Conservation (phyloP, 176 grass and related monocot species). For the Musa troglodytarum region DNA sequence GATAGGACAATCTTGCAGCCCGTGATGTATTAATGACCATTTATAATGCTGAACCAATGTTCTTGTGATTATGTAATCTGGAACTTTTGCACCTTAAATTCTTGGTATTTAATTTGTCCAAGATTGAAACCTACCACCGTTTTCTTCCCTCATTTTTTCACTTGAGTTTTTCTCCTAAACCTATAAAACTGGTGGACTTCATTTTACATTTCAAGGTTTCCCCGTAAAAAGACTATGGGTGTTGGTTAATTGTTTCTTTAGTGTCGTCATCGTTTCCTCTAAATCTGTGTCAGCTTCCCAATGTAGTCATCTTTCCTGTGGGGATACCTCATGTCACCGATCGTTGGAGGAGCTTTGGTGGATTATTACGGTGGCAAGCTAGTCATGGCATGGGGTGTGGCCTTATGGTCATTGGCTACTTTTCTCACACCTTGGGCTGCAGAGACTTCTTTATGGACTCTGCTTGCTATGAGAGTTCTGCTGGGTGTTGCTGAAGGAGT, state of each 20-base stretch:
- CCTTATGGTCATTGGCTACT: slow-evolving; percentile 90
- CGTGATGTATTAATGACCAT: too few species aligned
- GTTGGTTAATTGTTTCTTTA: neutral
- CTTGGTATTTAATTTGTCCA: too few species aligned
- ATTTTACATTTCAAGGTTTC: neutral
- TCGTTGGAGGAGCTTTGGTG: slow-evolving; percentile 82
- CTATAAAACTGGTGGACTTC: neutral
- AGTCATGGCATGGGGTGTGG: slow-evolving; percentile 88
- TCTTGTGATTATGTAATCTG: too few species aligned
- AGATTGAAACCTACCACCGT: too few species aligned
- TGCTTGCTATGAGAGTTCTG: slow-evolving; percentile 66
- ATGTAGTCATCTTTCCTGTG: slow-evolving; percentile 93
- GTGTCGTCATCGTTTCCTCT: slow-evolving; percentile 8
- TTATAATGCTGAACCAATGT: too few species aligned
- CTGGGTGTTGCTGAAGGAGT: slow-evolving; percentile 93
- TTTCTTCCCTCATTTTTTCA: neutral
- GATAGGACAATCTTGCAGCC: too few species aligned
- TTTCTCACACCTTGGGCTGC: slow-evolving; percentile 93
- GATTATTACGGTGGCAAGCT: slow-evolving; percentile 83
- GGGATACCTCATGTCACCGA: slow-evolving; percentile 87
- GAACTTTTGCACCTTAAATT: too few species aligned
- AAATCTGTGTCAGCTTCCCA: slow-evolving; percentile 17
- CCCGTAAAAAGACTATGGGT: neutral
- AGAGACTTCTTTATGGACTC: slow-evolving; percentile 53
- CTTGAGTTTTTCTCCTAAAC: neutral